These are phyloP conservation scores for Quillaja saponaria DNA, from an alignment of 306 rosid species.

Conservation along the genomic window DNA sequence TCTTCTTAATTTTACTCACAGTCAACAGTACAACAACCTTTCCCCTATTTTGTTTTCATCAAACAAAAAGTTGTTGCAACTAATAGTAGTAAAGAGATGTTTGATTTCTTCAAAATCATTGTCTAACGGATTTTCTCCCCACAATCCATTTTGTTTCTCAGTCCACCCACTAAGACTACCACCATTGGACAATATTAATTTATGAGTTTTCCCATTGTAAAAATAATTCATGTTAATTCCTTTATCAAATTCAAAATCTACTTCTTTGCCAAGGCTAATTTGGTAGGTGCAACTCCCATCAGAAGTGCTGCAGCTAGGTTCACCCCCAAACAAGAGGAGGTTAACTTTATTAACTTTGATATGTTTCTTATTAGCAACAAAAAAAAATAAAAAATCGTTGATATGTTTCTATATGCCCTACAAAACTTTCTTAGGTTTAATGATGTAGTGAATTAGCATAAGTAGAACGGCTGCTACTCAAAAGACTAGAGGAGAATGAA, in stretches of 20 bases:
- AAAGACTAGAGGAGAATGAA: constrained; percentile 42
- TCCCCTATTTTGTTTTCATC: constrained; percentile 62
- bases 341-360: constrained; percentile 28
- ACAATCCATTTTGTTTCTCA: constrained; percentile 30
- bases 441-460: constrained; percentile 36
- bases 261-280: constrained; percentile 31
- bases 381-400: no score
- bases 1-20: constrained; percentile 40
- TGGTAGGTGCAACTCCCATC: constrained; percentile 51
- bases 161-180: constrained; percentile 28
- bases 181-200: constrained; percentile 33
- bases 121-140: constrained; percentile 57
- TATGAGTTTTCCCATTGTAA: constrained; percentile 36
- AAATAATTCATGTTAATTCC: constrained; percentile 31
- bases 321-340: constrained; percentile 48
- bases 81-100: constrained; percentile 47
- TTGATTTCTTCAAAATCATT: constrained; percentile 71
- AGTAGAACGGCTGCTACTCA: constrained; percentile 38
- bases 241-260: constrained; percentile 29
- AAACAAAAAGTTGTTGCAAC: constrained; percentile 57
- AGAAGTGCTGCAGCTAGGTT: constrained; percentile 67
- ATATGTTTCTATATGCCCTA: constrained; percentile 29
- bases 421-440: constrained; percentile 43
- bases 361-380: no score
- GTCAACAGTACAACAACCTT: constrained; percentile 52